phyloP scores from a whole-genome alignment of 2,329 filamentous ascomycete genomes.

The Chaetomium globosum region DNA sequence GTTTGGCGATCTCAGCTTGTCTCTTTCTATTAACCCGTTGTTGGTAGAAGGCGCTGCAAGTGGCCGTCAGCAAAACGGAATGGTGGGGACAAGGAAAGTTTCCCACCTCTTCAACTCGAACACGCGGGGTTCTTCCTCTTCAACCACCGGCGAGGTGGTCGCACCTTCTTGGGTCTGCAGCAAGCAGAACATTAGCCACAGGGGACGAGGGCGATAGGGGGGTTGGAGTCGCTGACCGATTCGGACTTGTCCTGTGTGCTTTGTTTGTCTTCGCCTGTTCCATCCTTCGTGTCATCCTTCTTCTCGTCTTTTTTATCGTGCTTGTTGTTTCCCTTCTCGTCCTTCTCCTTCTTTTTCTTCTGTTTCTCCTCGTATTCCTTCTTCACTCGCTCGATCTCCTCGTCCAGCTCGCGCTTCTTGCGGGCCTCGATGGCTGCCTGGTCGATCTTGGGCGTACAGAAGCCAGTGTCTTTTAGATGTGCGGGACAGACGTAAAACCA shows the following conservation, averaged over 20 bases:
- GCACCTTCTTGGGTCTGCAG: slow-evolving; percentile 34
- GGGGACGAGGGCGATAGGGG: no score
- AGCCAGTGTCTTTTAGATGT: slow-evolving; percentile 81
- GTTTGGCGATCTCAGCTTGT: slow-evolving; percentile 75
- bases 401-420: slow-evolving; percentile 66
- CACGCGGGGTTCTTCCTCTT: slow-evolving; percentile 70
- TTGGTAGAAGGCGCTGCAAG: slow-evolving; percentile 75
- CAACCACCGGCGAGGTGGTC: slow-evolving; percentile 17
- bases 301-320: slow-evolving; percentile 50
- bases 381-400: slow-evolving; percentile 66
- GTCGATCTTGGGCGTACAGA: slow-evolving; percentile 75
- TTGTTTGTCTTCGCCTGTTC: slow-evolving; percentile 40
- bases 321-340: slow-evolving; percentile 59
- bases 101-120: slow-evolving; percentile 80
- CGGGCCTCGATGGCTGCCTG: slow-evolving; percentile 65
- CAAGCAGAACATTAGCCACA: background rate
- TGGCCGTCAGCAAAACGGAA: slow-evolving; percentile 4
- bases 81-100: background rate
- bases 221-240: background rate
- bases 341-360: slow-evolving; percentile 68
- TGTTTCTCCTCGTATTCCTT: slow-evolving; percentile 78
- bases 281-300: slow-evolving; percentile 44
- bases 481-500: slow-evolving; percentile 88
- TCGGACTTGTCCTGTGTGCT: slow-evolving; percentile 37
- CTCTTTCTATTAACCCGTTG: slow-evolving; percentile 78